A percentile compares a stretch with the other conserved stretches of the same genome.
These are phyloP conservation scores for Aspergillus eucalypticola DNA, from an alignment of 2,329 filamentous ascomycete genomes.

Conservation along the genomic window DNA sequence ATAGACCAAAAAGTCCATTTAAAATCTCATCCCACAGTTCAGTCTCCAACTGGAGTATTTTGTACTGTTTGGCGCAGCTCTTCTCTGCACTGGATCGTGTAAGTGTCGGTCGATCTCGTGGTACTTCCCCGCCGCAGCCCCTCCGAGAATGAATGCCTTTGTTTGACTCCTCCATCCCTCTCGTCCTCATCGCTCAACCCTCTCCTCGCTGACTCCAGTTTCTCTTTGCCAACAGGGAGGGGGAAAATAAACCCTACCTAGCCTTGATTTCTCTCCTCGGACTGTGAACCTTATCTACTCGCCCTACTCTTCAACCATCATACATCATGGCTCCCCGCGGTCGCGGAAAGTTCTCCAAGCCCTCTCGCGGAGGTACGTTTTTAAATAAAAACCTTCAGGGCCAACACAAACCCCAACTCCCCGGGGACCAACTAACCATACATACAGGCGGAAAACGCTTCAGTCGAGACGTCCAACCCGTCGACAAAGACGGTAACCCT, in stretches of 20 bases:
- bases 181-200: too few species aligned
- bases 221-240: too few species aligned
- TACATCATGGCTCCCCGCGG: conserved; percentile 57
- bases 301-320: background rate
- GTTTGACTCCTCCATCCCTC: too few species aligned
- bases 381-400: background rate
- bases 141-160: background rate
- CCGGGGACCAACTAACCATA: background rate
- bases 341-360: conserved; percentile 93
- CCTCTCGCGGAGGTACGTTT: conserved; percentile 77
- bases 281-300: too few species aligned
- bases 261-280: background rate
- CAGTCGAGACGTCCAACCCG: conserved; percentile 83
- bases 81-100: background rate
- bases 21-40: too few species aligned
- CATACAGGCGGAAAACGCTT: conserved; percentile 85
- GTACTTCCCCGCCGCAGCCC: background rate
- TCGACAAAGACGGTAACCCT: conserved; percentile 86
- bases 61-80: too few species aligned
- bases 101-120: too few species aligned
- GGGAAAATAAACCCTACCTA: too few species aligned
- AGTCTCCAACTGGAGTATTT: too few species aligned
- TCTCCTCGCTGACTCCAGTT: background rate
- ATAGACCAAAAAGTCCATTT: too few species aligned
- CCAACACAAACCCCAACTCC: background rate